Evolutionary conservation across 108 stramenopile genomes (phyloP), one percentile per base, ranked within the genome.

Genomic region (Cylindrotheca fusiformis): DNA sequence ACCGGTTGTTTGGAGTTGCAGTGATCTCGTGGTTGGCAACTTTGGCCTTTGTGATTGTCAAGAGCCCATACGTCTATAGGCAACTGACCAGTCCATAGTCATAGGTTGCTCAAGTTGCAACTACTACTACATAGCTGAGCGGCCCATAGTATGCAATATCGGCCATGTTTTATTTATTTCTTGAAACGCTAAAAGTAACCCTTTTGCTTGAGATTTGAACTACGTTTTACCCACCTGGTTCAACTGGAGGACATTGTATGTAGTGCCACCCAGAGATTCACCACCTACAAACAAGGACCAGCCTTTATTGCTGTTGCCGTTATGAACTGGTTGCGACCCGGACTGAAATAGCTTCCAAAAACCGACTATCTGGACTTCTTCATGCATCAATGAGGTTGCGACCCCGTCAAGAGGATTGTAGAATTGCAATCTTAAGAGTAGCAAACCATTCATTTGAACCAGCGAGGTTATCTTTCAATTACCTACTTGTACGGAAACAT

Each of bases 1-100:
- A 58, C 32, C 1, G 19, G 0, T 1, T 58, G 6, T 58, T 32
- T 58, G 57, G 21, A 36, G 57, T 36, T 21, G 57, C 33, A 41
- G 1, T 36, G 20, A 1, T 36, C 36, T 4, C 23, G n/a, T 58
- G 57, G 57, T n/a, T 2, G 3, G 3, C 57, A 3, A 19, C 57
- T 36, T 0, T 44, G 3, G 33, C 6, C 2, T 58, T 41, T n/a
- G n/a, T 58, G 31, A 41, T 44, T 36, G 3, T 2, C 57, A 58
- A 36, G 32, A 18, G 32, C 14, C 57, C 57, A 19, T 36, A 32
- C 18, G 36, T 58, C 0, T 32, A 32, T 8, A 2, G 3, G 12
- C 41, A 36, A 25, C 33, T 58, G 36, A 41, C 14, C 36, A 14
- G 14, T 14, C n/a, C n/a, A n/a, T n/a, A n/a, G n/a, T n/a, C n/a